Evolutionary conservation across 2,329 filamentous ascomycete genomes (phyloP).

Genomic region (Fusarium vanettenii): DNA sequence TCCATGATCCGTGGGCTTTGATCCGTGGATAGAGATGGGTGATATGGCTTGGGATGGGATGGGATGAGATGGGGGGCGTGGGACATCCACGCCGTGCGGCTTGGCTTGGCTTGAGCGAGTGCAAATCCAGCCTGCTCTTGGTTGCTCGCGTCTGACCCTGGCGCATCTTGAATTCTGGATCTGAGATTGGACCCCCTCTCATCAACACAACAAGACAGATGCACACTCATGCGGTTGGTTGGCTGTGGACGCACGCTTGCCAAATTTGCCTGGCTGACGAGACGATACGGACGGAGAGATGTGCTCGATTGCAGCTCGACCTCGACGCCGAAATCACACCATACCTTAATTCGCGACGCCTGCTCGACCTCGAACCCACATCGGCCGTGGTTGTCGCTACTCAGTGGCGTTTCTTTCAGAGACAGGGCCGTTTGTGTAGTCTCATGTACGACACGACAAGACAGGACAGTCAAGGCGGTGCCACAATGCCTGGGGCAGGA

Average conservation of each 20-base stretch:
- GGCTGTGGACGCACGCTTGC: slow-evolving; percentile 21
- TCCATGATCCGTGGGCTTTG: slow-evolving; percentile 32
- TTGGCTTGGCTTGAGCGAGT: slow-evolving; percentile 25
- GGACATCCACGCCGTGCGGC: slow-evolving; percentile 20
- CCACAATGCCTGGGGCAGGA: slow-evolving; percentile 33
- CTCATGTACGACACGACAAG: slow-evolving; percentile 24
- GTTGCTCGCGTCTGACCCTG: slow-evolving; percentile 25
- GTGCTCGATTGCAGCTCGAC: slow-evolving; percentile 30
- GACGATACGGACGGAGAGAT: slow-evolving; percentile 30
- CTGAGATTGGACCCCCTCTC: slow-evolving; percentile 40
- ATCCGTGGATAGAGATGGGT: slow-evolving; percentile 32
- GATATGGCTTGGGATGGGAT: slow-evolving; percentile 9
- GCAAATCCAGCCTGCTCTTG: slow-evolving; percentile 30
- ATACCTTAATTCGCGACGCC: slow-evolving; percentile 33
- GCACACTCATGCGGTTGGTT: slow-evolving; percentile 42
- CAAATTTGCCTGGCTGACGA: slow-evolving; percentile 33
- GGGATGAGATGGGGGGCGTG: slow-evolving; percentile 10
- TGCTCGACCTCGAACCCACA: slow-evolving; percentile 39
- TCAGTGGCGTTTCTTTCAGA: slow-evolving; percentile 31
- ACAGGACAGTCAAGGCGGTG: slow-evolving; percentile 30
- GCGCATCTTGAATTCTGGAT: slow-evolving; percentile 32
- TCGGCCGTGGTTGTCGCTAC: slow-evolving; percentile 30
- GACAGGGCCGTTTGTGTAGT: slow-evolving; percentile 33
- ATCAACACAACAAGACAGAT: slow-evolving; percentile 19
- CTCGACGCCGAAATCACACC: slow-evolving; percentile 42